Conservation (phyloP, 305 asterid genomes). For the Fraxinus paxiana region DNA sequence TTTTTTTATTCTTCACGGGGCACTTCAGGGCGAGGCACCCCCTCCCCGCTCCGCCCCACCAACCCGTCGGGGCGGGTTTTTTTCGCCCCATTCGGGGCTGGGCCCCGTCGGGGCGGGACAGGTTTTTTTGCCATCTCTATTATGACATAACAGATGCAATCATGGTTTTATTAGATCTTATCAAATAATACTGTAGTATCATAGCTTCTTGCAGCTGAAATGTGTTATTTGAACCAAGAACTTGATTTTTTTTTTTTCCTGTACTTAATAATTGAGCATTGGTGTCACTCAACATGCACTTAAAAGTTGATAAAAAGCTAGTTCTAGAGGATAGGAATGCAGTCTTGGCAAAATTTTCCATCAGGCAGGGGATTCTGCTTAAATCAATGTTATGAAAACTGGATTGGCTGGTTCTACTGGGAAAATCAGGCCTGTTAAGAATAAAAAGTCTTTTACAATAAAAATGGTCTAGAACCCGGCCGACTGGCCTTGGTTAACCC, state of each 20-base stretch:
- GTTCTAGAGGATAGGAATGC: background rate
- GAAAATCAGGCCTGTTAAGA: background rate
- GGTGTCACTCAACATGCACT: background rate
- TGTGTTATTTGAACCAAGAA: background rate
- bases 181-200: background rate
- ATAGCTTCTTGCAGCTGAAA: background rate
- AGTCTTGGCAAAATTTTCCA: background rate
- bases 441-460: background rate
- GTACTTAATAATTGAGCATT: background rate
- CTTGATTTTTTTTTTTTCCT: background rate
- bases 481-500: background rate
- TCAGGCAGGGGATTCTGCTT: background rate
- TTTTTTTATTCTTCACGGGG: no score
- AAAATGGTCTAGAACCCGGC: background rate
- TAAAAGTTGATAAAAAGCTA: background rate
- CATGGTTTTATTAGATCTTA: background rate
- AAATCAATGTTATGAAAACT: background rate
- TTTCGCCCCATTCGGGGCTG: no score
- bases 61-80: no score
- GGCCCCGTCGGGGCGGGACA: no score
- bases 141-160: background rate
- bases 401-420: background rate
- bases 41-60: no score
- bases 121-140: no score
- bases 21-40: no score